Evolutionary conservation across 2,329 filamentous ascomycete species (phyloP).

Genomic region (Exserohilum turcica): DNA sequence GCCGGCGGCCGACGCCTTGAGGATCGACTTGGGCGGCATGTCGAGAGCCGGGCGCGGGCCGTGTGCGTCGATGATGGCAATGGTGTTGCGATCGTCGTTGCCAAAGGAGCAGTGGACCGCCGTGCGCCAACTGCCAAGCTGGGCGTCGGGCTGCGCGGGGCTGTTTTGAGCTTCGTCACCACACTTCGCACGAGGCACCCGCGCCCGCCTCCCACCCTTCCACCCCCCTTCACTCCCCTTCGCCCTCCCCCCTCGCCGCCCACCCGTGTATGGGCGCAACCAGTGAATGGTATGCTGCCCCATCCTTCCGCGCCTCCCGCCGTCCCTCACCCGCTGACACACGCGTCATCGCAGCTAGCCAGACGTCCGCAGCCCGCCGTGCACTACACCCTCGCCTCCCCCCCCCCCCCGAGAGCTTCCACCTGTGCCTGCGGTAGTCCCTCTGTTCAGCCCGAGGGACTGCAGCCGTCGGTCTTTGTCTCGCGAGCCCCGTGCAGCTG

Average conservation of each 20-base stretch:
- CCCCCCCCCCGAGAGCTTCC: neutral
- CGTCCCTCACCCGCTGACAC: slow-evolving; percentile 19
- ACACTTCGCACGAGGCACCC: slow-evolving; percentile 15
- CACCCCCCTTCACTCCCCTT: slow-evolving; percentile 10
- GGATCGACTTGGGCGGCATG: slow-evolving; percentile 53
- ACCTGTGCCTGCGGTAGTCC: slow-evolving; percentile 1
- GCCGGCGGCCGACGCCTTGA: slow-evolving; percentile 37
- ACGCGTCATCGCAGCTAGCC: slow-evolving; percentile 21
- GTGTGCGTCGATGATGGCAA: slow-evolving; percentile 1
- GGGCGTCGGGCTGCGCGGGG: slow-evolving; percentile 20
- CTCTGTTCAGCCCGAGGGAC: slow-evolving; percentile 12
- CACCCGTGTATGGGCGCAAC: slow-evolving; percentile 17
- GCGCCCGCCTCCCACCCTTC: slow-evolving; percentile 12
- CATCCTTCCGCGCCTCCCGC: slow-evolving; percentile 15
- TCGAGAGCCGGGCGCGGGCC: too few species aligned
- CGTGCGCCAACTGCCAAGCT: slow-evolving; percentile 13
- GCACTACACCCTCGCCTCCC: slow-evolving; percentile 9
- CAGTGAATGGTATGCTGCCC: slow-evolving; percentile 11
- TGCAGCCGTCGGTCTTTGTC: slow-evolving; percentile 14
- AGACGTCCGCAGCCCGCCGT: slow-evolving; percentile 19
- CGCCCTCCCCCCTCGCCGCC: slow-evolving; percentile 12
- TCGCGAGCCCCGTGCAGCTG: slow-evolving; percentile 7
- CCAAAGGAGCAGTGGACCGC: slow-evolving; percentile 7
- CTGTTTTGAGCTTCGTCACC: slow-evolving; percentile 27
- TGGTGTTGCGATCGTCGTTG: slow-evolving; percentile 12